These are phyloP conservation scores for Pythium rhizo-oryzae DNA, from an alignment of 352 stramenopile species.

Conservation along the genomic window DNA sequence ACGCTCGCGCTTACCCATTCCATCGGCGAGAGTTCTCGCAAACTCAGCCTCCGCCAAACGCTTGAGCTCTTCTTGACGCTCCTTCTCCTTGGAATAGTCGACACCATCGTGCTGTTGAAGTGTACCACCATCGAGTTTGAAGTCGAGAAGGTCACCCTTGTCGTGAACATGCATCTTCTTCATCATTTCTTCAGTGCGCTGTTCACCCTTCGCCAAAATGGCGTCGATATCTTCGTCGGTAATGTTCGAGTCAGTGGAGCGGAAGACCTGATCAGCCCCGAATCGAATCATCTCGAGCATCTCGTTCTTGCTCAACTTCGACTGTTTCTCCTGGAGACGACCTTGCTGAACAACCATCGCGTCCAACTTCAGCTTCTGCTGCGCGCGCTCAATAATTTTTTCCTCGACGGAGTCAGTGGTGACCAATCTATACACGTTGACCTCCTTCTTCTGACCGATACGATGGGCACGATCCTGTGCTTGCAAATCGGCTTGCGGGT, in stretches of 20 bases:
- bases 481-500: slow-evolving; percentile 97
- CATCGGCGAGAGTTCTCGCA: slow-evolving; percentile 71
- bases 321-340: slow-evolving; percentile 85
- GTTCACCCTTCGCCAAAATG: slow-evolving; percentile 93
- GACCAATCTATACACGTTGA: slow-evolving; percentile 95
- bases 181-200: slow-evolving; percentile 88
- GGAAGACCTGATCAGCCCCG: slow-evolving; percentile 98
- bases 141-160: slow-evolving; percentile 88
- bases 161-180: slow-evolving; percentile 85
- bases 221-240: slow-evolving; percentile 99
- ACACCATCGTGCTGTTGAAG: slow-evolving; percentile 97
- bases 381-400: slow-evolving; percentile 98
- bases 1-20: slow-evolving; percentile 85
- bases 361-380: slow-evolving; percentile 96
- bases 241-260: slow-evolving; percentile 95
- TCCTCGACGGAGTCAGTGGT: slow-evolving; percentile 98
- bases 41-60: slow-evolving; percentile 83
- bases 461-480: slow-evolving; percentile 96
- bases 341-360: slow-evolving; percentile 89
- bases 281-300: slow-evolving; percentile 98
- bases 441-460: slow-evolving; percentile 98
- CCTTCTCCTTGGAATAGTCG: slow-evolving; percentile 95
- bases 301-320: slow-evolving; percentile 95
- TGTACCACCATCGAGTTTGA: slow-evolving; percentile 93
- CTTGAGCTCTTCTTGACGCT: slow-evolving; percentile 86